Conservation (phyloP, 768 basidiomycete species). For the Hemileccinum rubropunctum region DNA sequence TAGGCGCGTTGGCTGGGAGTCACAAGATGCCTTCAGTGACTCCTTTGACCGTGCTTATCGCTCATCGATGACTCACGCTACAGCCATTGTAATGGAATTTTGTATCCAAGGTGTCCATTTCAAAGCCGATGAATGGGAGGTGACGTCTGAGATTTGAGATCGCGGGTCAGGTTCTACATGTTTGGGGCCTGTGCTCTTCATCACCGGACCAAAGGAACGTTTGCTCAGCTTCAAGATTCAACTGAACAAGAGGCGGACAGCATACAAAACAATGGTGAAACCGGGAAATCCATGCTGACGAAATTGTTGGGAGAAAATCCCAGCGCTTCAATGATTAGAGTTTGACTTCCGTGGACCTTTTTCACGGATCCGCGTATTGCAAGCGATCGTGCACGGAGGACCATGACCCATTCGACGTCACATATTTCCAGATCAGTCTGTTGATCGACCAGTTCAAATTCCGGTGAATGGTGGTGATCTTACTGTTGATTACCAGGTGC, state of each 20-base stretch:
- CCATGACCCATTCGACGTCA: constrained; percentile 51
- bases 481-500: constrained; percentile 14
- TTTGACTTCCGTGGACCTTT: constrained; percentile 42
- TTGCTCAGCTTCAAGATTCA: constrained; percentile 59
- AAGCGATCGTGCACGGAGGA: constrained; percentile 44
- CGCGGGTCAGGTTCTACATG: constrained; percentile 50
- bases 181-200: constrained; percentile 27
- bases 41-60: no score
- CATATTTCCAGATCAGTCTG: constrained; percentile 64
- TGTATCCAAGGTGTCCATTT: constrained; percentile 31
- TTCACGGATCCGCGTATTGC: constrained; percentile 55
- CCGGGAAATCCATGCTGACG: constrained; percentile 34
- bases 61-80: no score
- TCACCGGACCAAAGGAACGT: constrained; percentile 19
- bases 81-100: constrained; percentile 41
- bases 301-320: constrained; percentile 43
- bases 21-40: no score
- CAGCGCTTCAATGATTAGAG: constrained; percentile 38
- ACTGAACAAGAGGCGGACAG: constrained; percentile 48
- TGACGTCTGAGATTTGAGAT: constrained; percentile 55
- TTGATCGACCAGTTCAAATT: constrained; percentile 15
- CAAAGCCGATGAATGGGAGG: constrained; percentile 49
- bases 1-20: no score
- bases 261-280: constrained; percentile 57
- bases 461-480: background rate